Conservation (phyloP, 2,329 filamentous ascomycete genomes). For the Aureobasidium sp. region DNA sequence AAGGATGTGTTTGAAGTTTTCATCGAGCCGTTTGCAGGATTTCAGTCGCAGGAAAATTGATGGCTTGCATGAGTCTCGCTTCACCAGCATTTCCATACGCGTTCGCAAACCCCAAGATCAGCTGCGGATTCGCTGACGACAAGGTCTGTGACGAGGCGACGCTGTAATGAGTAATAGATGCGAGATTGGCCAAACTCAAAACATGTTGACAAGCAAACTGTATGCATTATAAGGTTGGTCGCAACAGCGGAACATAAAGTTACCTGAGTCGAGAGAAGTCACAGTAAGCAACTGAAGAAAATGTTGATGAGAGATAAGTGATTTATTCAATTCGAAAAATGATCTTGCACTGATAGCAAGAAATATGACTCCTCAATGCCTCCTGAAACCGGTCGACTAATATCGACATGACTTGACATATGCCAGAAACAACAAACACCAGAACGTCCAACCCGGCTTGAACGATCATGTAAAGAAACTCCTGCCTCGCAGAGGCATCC, state of each 20-base stretch:
- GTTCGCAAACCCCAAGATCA: not conserved
- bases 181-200: not conserved
- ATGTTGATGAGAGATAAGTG: not conserved
- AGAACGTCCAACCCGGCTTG: slow-evolving; percentile 1
- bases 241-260: not conserved
- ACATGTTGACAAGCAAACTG: not conserved
- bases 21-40: not conserved
- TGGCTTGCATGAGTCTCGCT: not conserved
- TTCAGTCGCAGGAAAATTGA: not conserved
- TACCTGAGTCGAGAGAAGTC: not conserved
- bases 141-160: not conserved
- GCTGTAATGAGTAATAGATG: not conserved
- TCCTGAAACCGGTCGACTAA: not conserved
- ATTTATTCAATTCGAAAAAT: not conserved
- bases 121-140: not conserved
- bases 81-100: too few relatives aligned
- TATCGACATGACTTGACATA: not conserved
- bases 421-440: not conserved
- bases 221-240: not conserved
- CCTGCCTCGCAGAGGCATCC: not conserved
- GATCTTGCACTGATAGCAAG: slow-evolving; percentile 4
- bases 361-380: not conserved
- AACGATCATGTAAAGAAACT: not conserved
- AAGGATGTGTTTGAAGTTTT: not conserved
- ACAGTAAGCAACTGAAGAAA: not conserved